These are phyloP conservation scores for Trametes punicea DNA, from an alignment of 768 basidiomycete species.

Conservation along the genomic window DNA sequence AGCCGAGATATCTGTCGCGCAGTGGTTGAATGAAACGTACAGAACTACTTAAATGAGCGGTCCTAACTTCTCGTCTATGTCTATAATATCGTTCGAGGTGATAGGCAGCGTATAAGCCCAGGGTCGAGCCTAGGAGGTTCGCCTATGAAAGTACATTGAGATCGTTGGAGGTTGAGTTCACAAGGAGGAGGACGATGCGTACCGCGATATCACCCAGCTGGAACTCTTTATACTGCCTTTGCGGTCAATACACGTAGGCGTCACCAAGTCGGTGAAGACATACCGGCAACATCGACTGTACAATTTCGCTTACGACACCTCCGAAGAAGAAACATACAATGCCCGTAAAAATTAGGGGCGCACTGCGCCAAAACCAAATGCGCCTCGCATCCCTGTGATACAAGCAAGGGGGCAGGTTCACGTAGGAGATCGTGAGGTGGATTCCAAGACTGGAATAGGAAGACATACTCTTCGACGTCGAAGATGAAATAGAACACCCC, in stretches of 20 bases:
- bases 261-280: conserved; percentile 18
- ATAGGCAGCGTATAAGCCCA: conserved; percentile 66
- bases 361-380: conserved; percentile 85
- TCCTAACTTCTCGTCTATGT: conserved; percentile 66
- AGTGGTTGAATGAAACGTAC: neutral
- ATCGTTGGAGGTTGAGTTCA: neutral
- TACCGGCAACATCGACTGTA: conserved; percentile 76
- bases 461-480: conserved; percentile 80
- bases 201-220: conserved; percentile 73
- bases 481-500: conserved; percentile 84
- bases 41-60: neutral
- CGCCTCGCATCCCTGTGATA: conserved; percentile 62
- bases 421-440: neutral
- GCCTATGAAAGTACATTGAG: conserved; percentile 45
- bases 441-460: neutral
- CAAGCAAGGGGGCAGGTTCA: neutral
- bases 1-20: conserved; percentile 63
- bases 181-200: conserved; percentile 22
- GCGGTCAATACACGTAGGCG: neutral
- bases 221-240: conserved; percentile 63
- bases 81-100: conserved; percentile 75
- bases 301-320: conserved; percentile 76
- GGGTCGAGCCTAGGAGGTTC: conserved; percentile 68
- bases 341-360: conserved; percentile 62
- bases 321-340: conserved; percentile 77